Base-by-base conservation (phyloP, 1,284 basidiomycete genomes). In the Peniophora sp. region DNA sequence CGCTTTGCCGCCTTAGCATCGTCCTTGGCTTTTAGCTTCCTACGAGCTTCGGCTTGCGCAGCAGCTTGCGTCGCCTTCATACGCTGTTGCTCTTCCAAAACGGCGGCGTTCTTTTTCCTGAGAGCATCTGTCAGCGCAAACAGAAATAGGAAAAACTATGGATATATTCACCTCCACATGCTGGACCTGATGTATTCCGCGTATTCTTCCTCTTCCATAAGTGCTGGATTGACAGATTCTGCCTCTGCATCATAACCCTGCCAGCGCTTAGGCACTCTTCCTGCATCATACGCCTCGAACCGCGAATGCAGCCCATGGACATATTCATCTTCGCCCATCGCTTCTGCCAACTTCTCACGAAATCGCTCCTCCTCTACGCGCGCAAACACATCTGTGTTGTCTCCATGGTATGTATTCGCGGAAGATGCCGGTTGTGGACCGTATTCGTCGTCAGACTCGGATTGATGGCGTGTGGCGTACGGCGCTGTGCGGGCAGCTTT, bases 141-240 rank as follows among this genome's bases (percentile, higher is more conserved):
- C 47, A 41, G 5, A 15, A 37, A n/a, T 27, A 47, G 41, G n/a
- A 24, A 41, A 41, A 12, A 32, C 52, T 24, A 20, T 24, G 20
- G 43, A 15, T 20, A 39, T 18, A 68, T 81, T 46, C 57, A 82
- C 83, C 79, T 78, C 73, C 87, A 90, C 84, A 92, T 92, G 27
- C 86, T 87, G 41, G 74, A 66, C 53, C 89, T 68, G 34, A 92
- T 67, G 81, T 85, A 91, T 60, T 92, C 88, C 2, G 83, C 79
- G 57, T 92, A 92, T 56, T 88, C 82, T 54, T 92, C 86, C n/a
- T 87, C 84, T 84, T 92, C 83, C 52, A 68, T 58, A 24, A 64
- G 68, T 15, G 85, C 83, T 6, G 27, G 27, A 32, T 32, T 32
- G 12, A 32, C 27, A 12, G 27, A 32, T 55, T 87, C 71, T 22